A percentile compares a stretch with the other conserved stretches of the same genome.
Evolutionary conservation across 2,329 filamentous ascomycete genomes (phyloP).

Genomic region (Ceratocystis huliohia): DNA sequence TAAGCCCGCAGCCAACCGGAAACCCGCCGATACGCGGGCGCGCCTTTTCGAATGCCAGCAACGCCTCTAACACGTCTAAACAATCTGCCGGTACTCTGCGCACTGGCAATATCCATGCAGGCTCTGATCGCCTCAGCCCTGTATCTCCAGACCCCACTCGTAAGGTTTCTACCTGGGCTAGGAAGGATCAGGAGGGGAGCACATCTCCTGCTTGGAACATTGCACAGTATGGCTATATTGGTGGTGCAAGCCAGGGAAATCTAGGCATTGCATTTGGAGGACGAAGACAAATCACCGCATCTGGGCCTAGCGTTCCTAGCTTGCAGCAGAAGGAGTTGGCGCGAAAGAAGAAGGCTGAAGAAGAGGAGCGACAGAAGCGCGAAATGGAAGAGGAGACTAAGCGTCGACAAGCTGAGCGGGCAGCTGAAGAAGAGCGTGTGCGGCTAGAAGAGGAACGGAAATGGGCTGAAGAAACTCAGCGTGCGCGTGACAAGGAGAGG

Average conservation of each 20-base stretch:
- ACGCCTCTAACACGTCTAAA: conserved; percentile 38
- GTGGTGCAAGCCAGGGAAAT: conserved; percentile 89
- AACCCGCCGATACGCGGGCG: conserved; percentile 35
- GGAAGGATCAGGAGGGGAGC: conserved; percentile 61
- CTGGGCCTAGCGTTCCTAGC: conserved; percentile 65
- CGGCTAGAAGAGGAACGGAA: conserved; percentile 50
- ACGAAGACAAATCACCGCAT: conserved; percentile 79
- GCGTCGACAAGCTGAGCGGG: conserved; percentile 34
- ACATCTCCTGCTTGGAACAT: conserved; percentile 96
- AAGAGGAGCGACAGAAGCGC: conserved; percentile 45
- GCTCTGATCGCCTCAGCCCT: conserved; percentile 47
- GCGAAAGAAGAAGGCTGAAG: conserved; percentile 43
- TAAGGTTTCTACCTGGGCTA: conserved; percentile 68
- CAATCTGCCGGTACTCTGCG: conserved; percentile 34
- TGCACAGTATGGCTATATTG: conserved; percentile 96
- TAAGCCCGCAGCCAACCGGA: conserved; percentile 58
- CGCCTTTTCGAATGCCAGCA: conserved; percentile 45
- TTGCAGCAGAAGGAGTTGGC: conserved; percentile 71
- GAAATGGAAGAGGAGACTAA: conserved; percentile 42
- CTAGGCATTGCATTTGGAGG: conserved; percentile 87
- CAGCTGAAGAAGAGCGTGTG: conserved; percentile 49
- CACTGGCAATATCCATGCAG: conserved; percentile 37
- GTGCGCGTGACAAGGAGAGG: conserved; percentile 47
- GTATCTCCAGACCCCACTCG: conserved; percentile 36
- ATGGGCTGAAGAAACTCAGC: conserved; percentile 54